Conservation (phyloP, 495 filamentous ascomycete species). For the Trypethelium eluteriae region DNA sequence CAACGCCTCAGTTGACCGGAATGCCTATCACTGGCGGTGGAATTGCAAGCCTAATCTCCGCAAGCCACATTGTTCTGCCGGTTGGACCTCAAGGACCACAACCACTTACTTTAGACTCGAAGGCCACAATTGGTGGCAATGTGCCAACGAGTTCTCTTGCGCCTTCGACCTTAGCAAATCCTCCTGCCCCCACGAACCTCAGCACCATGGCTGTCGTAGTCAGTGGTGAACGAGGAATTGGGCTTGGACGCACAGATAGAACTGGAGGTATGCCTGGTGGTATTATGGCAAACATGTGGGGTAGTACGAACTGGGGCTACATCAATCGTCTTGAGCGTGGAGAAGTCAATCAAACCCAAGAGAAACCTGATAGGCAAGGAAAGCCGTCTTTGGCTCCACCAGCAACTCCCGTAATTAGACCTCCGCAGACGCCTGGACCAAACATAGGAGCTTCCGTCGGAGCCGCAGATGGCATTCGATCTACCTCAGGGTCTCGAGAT, state of each 20-base stretch:
- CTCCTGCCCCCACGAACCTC: slow-evolving; percentile 78
- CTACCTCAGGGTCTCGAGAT: slow-evolving; percentile 6
- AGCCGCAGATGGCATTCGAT: neutral
- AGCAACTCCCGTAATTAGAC: neutral
- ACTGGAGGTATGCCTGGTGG: slow-evolving; percentile 69
- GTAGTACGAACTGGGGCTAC: slow-evolving; percentile 74
- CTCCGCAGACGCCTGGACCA: slow-evolving; percentile 2
- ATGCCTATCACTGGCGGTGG: slow-evolving; percentile 47
- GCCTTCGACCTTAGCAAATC: slow-evolving; percentile 72
- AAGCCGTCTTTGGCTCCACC: slow-evolving; percentile 26
- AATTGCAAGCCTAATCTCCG: slow-evolving; percentile 81
- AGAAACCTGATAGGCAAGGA: slow-evolving; percentile 17
- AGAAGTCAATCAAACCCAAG: slow-evolving; percentile 19
- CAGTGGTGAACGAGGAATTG: slow-evolving; percentile 63
- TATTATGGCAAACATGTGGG: slow-evolving; percentile 88
- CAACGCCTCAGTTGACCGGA: slow-evolving; percentile 32
- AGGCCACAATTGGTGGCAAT: slow-evolving; percentile 35
- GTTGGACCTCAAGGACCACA: slow-evolving; percentile 33
- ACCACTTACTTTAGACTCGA: slow-evolving; percentile 35
- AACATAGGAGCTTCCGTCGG: neutral
- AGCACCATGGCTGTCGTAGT: slow-evolving; percentile 79
- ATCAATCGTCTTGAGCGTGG: slow-evolving; percentile 58
- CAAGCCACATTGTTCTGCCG: slow-evolving; percentile 70
- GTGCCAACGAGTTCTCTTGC: slow-evolving; percentile 61
- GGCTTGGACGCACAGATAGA: slow-evolving; percentile 49